Evolutionary conservation across 129 eudicot genomes (phyloP).

Genomic region (Silybum marianum): DNA sequence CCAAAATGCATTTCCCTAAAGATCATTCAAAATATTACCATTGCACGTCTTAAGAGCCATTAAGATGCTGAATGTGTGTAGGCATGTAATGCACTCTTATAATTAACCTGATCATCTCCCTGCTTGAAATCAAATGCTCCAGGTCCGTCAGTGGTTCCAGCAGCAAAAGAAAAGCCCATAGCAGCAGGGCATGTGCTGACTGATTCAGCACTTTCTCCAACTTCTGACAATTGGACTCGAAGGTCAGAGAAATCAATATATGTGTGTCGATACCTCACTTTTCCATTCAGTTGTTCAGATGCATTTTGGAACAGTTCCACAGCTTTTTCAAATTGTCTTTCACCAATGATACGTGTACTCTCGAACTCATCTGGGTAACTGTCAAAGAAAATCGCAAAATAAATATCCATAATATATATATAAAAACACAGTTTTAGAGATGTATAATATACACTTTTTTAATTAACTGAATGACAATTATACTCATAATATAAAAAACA

Average conservation of each 20-base stretch:
- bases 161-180: conserved; percentile 69
- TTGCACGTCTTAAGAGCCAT: background rate
- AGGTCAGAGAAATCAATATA: conserved; percentile 51
- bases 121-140: conserved; percentile 65
- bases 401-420: background rate
- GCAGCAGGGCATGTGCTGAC: conserved; percentile 68
- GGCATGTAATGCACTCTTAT: background rate
- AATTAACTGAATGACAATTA: background rate
- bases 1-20: conserved; percentile 63
- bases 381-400: conserved; percentile 1
- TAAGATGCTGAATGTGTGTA: background rate
- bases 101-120: conserved; percentile 66
- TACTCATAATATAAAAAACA: background rate
- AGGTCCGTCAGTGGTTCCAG: conserved; percentile 71
- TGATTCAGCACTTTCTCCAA: conserved; percentile 24
- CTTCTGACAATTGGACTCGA: conserved; percentile 30
- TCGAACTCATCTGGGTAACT: conserved; percentile 65
- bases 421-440: background rate
- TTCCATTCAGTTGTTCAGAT: conserved; percentile 45
- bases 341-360: conserved; percentile 61
- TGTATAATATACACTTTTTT: background rate
- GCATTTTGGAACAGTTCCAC: conserved; percentile 43
- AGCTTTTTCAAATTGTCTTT: conserved; percentile 55
- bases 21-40: background rate
- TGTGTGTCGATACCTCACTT: conserved; percentile 43